phyloP scores from a whole-genome alignment of 78 protist genomes.

The Guillardia theta region DNA sequence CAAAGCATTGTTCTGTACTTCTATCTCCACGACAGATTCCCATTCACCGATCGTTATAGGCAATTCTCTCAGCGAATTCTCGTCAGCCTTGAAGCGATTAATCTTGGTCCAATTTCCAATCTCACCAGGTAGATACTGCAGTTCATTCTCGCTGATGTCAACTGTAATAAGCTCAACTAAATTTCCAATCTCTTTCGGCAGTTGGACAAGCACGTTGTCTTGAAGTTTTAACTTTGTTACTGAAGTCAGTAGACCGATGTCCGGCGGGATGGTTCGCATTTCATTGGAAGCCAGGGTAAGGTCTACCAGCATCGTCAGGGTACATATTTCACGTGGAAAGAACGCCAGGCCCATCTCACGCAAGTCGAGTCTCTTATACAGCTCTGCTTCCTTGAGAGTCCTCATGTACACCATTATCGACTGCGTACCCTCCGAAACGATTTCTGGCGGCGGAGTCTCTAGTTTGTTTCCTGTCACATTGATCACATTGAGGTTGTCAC shows the following conservation, averaged over 20 bases:
- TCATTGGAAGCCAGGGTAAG: not conserved
- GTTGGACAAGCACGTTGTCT: not conserved
- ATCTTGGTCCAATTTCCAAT: not conserved
- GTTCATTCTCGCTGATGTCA: conserved; percentile 13
- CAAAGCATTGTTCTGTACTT: not conserved
- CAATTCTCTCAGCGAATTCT: not conserved
- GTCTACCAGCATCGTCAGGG: not conserved
- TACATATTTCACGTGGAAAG: conserved; percentile 29
- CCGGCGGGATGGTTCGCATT: not conserved
- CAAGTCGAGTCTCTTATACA: conserved; percentile 1
- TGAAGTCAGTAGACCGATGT: not conserved
- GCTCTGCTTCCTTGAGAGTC: not conserved
- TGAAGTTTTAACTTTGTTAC: not conserved
- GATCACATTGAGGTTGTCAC: not conserved
- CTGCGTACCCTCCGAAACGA: not conserved
- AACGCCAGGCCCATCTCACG: conserved; percentile 8
- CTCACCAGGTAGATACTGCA: not conserved
- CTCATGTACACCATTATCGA: conserved; percentile 1
- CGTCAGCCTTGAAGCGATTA: not conserved
- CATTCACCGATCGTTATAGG: not conserved
- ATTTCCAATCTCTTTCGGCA: not conserved
- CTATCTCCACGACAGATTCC: not conserved
- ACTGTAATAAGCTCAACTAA: not conserved
- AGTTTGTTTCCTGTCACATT: not conserved
- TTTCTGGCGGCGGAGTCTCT: not conserved